Conservation (phyloP, 140 eudicot species). For the Ambrosia hybrid region DNA sequence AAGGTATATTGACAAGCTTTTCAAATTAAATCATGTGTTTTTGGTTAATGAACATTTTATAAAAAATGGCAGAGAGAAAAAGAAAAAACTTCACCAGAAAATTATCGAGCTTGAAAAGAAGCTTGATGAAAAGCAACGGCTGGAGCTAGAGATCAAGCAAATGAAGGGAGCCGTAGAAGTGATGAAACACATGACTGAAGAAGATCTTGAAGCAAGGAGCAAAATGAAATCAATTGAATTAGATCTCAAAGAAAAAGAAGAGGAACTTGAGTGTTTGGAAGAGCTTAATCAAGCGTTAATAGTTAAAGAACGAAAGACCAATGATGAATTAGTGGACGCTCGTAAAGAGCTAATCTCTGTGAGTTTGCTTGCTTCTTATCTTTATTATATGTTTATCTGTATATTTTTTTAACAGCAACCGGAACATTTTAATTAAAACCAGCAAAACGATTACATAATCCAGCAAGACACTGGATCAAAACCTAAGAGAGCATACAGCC, state of each 20-base stretch:
- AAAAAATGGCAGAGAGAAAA: conserved; percentile 51
- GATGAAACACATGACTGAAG: conserved; percentile 52
- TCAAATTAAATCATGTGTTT: neutral
- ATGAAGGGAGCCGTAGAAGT: conserved; percentile 70
- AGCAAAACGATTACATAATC: too few species aligned
- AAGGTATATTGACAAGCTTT: neutral
- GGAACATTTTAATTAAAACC: too few species aligned
- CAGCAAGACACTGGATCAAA: too few species aligned
- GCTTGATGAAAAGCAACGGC: conserved; percentile 69
- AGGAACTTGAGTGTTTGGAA: conserved; percentile 53
- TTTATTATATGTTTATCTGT: neutral
- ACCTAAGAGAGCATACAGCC: too few species aligned
- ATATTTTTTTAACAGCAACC: too few species aligned
- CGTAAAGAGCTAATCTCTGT: conserved; percentile 68
- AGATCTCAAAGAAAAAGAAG: conserved; percentile 61
- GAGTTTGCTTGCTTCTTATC: conserved; percentile 20
- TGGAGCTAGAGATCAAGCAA: conserved; percentile 58
- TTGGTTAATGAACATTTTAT: neutral
- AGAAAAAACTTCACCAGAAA: conserved; percentile 47
- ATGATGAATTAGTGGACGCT: conserved; percentile 78
- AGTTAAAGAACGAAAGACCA: conserved; percentile 46
- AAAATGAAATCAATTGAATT: conserved; percentile 36
- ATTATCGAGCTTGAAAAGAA: conserved; percentile 60
- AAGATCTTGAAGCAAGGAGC: conserved; percentile 38
- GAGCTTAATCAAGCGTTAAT: conserved; percentile 45